Evolutionary conservation across 306 rosid species (phyloP), one percentile per base, ranked within the genome.

Genomic region (Cyamopsis tetragonoloba): DNA sequence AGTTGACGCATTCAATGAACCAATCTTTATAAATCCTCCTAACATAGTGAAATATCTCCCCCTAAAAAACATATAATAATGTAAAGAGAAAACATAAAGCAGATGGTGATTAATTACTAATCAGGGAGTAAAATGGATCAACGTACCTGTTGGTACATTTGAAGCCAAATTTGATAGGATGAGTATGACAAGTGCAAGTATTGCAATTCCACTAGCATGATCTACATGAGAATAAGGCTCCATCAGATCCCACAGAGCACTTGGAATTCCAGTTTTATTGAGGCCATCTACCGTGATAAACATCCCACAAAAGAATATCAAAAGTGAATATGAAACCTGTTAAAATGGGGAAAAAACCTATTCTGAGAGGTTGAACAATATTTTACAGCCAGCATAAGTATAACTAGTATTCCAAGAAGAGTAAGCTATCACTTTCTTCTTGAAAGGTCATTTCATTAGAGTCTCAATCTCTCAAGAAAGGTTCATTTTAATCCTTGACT

Each of bases 81-180:
- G n/a, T n/a, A n/a, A n/a, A n/a, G n/a, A n/a, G n/a, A n/a, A 7
- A 31, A 23, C 20, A 54, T 1, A 22, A 27, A 43, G 26, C 19
- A 51, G 26, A 0, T 31, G 35, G 35, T 31, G 35, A 57, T n/a
- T n/a, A n/a, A n/a, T n/a, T n/a, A 18, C 24, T 51, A 32, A 7
- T 43, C 1, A 20, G 19, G 15, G n/a, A 20, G 53, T 27, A 53
- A 10, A 54, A 54, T 54, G 15, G 34, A 71, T 10, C n/a, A 28
- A 59, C 72, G 68, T 79, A 93, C 99, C 97, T 8, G 96, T 95
- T 61, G 99, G 96, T 26, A 90, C 97, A 66, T 95, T 95, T 53
- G 97, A 90, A 47, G 96, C 99, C 85, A 95, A 56, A 63, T 95
- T 95, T 73, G 97, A 95, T 12, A 95, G 80, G 53, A 69, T 56